Evolutionary conservation across 1,139 yeast genomes (phyloP).

Genomic region (Saccharomyces uvarum): DNA sequence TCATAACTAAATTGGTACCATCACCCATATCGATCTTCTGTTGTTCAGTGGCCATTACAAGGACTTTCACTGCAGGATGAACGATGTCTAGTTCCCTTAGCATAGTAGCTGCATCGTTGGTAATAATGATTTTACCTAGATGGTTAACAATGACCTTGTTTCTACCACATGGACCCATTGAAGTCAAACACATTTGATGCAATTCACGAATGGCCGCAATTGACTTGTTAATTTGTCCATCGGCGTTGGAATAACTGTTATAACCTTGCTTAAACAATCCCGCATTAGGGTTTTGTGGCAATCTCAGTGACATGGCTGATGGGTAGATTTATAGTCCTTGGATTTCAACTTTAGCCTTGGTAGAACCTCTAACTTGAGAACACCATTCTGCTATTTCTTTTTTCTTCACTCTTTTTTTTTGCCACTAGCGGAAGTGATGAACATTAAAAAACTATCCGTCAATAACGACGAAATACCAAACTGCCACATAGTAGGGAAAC

Average conservation of each 20-base stretch:
- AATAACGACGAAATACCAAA: not conserved
- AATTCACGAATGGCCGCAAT: conserved; percentile 93
- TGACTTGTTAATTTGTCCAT: conserved; percentile 89
- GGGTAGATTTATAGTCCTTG: not conserved
- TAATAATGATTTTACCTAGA: conserved; percentile 74
- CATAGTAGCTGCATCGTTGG: conserved; percentile 97
- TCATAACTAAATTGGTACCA: conserved; percentile 61
- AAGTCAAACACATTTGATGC: conserved; percentile 81
- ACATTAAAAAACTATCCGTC: not conserved
- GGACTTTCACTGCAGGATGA: conserved; percentile 93
- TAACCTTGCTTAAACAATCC: conserved; percentile 97
- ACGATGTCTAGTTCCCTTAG: conserved; percentile 86
- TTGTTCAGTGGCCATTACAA: conserved; percentile 94
- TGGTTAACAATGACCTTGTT: conserved; percentile 90
- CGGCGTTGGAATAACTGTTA: conserved; percentile 77
- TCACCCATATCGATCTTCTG: conserved; percentile 90
- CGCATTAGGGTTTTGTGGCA: conserved; percentile 89
- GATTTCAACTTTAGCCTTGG: not conserved
- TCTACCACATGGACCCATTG: conserved; percentile 96
- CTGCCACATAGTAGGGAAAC: not conserved
- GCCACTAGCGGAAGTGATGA: not conserved
- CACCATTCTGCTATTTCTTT: not conserved
- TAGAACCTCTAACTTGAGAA: not conserved
- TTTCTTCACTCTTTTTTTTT: not conserved
- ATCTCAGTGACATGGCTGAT: conserved; percentile 65